Evolutionary conservation across 2,329 filamentous ascomycete species (phyloP).

Genomic region (Pezicula neosporulosa): DNA sequence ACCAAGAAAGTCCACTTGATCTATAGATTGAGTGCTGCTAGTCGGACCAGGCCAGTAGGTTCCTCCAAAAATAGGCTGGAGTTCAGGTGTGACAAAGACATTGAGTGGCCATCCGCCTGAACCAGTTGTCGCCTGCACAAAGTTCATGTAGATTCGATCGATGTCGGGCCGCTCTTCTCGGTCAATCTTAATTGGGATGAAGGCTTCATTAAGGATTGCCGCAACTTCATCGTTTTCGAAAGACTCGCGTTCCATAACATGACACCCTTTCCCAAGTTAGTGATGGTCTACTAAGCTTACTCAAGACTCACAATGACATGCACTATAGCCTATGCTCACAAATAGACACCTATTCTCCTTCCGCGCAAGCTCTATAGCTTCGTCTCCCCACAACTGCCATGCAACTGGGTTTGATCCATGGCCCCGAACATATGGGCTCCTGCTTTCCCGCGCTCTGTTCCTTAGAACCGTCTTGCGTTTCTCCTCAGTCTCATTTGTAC

Average conservation of each 20-base stretch:
- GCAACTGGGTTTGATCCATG: slow-evolving; percentile 80
- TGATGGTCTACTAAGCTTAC: not conserved
- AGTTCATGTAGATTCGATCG: slow-evolving; percentile 97
- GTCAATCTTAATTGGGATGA: slow-evolving; percentile 90
- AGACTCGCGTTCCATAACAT: slow-evolving; percentile 89
- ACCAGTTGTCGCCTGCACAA: slow-evolving; percentile 88
- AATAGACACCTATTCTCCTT: slow-evolving; percentile 86
- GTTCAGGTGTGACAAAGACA: slow-evolving; percentile 89
- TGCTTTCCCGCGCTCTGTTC: slow-evolving; percentile 58
- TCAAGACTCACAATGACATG: slow-evolving; percentile 77
- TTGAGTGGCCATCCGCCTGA: slow-evolving; percentile 93
- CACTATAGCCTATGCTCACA: slow-evolving; percentile 89
- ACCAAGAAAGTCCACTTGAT: slow-evolving; percentile 74
- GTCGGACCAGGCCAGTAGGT: slow-evolving; percentile 78
- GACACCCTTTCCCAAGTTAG: slow-evolving; percentile 55
- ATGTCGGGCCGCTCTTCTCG: slow-evolving; percentile 91
- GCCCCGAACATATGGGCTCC: slow-evolving; percentile 66
- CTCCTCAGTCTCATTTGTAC: slow-evolving; percentile 9
- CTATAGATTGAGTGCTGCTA: slow-evolving; percentile 38
- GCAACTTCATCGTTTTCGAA: slow-evolving; percentile 84
- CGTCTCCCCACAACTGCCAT: slow-evolving; percentile 86
- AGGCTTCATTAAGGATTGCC: slow-evolving; percentile 76
- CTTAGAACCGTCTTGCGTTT: slow-evolving; percentile 30
- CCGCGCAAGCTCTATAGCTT: slow-evolving; percentile 73
- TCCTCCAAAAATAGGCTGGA: slow-evolving; percentile 92